phyloP scores from a whole-genome alignment of 2,329 filamentous ascomycete genomes.

The Phyllosticta ampelicida region DNA sequence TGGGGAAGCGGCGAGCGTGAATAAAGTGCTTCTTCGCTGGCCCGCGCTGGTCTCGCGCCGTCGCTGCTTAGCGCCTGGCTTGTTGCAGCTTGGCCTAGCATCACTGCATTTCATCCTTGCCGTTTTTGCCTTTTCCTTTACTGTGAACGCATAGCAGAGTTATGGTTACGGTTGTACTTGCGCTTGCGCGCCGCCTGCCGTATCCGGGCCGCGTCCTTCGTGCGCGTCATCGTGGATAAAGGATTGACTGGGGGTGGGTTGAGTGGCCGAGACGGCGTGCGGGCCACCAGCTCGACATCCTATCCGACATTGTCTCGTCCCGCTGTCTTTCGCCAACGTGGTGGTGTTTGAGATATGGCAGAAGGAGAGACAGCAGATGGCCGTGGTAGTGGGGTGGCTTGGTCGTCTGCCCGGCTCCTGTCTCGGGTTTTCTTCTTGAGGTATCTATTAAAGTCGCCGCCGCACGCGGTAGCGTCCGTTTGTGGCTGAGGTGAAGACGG shows the following conservation, averaged over 20 bases:
- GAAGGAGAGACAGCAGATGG: background rate
- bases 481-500: background rate
- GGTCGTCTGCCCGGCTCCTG: no score
- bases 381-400: background rate
- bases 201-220: background rate
- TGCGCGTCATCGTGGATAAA: background rate
- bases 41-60: background rate
- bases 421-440: background rate
- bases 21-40: background rate
- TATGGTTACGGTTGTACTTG: background rate
- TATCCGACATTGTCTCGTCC: background rate
- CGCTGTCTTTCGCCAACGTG: background rate
- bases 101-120: background rate
- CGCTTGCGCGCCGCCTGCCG: background rate
- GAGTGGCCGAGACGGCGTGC: background rate
- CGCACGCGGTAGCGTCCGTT: background rate
- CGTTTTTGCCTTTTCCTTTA: background rate
- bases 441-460: background rate
- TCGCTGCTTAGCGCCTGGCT: background rate
- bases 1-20: no score
- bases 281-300: no score
- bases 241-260: background rate
- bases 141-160: background rate
- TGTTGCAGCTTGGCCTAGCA: background rate
- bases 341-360: background rate